Evolutionary conservation across 225 moss, liverwort and hornwort species (phyloP).

Genomic region (Physcomitrellopsis africana): DNA sequence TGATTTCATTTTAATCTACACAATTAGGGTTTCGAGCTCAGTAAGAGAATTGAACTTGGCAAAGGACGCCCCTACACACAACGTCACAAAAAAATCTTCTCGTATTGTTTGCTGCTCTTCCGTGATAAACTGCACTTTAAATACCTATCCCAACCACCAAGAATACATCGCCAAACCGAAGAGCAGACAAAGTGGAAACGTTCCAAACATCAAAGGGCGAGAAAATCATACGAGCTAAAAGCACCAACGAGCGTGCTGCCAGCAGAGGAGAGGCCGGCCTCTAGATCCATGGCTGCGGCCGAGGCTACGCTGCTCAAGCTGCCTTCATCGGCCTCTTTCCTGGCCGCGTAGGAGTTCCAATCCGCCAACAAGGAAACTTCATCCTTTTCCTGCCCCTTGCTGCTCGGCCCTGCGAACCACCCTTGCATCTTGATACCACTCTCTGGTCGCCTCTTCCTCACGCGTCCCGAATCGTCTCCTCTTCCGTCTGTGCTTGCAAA

Average conservation of each 20-base stretch:
- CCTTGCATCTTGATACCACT: conserved; percentile 54
- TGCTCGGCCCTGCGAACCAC: conserved; percentile 83
- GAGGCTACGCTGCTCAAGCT: conserved; percentile 57
- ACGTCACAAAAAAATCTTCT: too few relatives aligned
- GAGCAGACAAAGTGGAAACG: background rate
- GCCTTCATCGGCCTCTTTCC: conserved; percentile 55
- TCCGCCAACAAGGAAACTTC: conserved; percentile 80
- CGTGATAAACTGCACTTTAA: background rate
- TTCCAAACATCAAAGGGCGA: background rate
- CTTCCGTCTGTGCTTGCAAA: background rate
- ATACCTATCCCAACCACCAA: background rate
- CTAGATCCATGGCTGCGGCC: conserved; percentile 75
- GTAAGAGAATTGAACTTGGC: too few relatives aligned
- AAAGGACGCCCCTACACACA: too few relatives aligned
- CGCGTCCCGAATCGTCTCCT: background rate
- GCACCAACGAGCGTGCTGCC: conserved; percentile 86
- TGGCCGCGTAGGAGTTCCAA: conserved; percentile 86
- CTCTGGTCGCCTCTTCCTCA: background rate
- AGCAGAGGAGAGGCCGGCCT: conserved; percentile 82
- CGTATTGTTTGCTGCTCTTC: too few relatives aligned
- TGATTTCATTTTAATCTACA: too few relatives aligned
- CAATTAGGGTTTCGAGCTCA: too few relatives aligned
- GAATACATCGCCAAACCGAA: too few relatives aligned
- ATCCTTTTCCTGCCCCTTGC: conserved; percentile 50
- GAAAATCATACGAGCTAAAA: conserved; percentile 72